These are phyloP conservation scores for Metschnikowia gelsemii DNA, from an alignment of 805 yeast species.

Conservation along the genomic window DNA sequence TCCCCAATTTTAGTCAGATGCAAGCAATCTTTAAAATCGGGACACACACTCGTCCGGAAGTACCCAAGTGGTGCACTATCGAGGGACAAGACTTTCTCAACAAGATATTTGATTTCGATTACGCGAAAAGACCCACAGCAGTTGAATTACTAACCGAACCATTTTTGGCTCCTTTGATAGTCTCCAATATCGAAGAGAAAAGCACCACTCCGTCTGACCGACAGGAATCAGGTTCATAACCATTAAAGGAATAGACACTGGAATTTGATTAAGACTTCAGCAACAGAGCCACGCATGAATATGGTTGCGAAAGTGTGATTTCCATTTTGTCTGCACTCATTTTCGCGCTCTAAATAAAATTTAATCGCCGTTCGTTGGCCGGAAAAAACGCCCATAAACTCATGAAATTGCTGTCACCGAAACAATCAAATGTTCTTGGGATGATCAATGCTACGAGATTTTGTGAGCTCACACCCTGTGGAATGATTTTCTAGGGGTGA, in stretches of 20 bases:
- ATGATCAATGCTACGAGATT: no score
- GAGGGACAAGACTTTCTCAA: slow-evolving; percentile 66
- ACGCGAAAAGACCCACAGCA: slow-evolving; percentile 71
- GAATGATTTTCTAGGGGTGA: no score
- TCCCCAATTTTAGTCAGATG: slow-evolving; percentile 92
- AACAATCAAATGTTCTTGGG: no score
- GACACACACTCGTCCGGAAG: slow-evolving; percentile 72
- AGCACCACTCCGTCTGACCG: neutral
- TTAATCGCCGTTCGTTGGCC: neutral
- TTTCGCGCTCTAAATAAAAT: neutral
- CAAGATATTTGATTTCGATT: slow-evolving; percentile 73
- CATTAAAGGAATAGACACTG: neutral
- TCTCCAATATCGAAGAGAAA: slow-evolving; percentile 27
- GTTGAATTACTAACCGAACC: slow-evolving; percentile 61
- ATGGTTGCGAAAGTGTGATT: neutral
- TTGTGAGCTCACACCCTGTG: no score
- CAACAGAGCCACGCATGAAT: no score
- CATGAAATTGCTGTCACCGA: no score
- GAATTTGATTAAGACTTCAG: neutral
- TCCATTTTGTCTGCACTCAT: no score
- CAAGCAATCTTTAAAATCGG: slow-evolving; percentile 96
- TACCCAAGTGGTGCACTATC: slow-evolving; percentile 70
- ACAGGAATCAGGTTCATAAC: neutral
- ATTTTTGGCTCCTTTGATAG: slow-evolving; percentile 52
- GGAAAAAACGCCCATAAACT: no score